Evolutionary conservation across 306 rosid species (phyloP).

Genomic region (Gastrolobium villosum): DNA sequence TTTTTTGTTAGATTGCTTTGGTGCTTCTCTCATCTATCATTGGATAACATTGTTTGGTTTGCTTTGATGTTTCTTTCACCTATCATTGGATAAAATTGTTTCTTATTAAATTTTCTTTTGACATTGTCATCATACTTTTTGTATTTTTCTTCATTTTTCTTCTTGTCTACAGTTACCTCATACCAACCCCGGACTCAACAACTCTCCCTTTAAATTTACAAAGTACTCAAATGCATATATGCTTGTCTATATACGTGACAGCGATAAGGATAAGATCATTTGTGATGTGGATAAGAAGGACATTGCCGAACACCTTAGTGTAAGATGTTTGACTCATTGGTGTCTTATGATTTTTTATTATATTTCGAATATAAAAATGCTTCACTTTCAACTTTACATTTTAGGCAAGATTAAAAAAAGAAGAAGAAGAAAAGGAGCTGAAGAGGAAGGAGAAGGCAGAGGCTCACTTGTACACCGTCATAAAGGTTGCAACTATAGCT

Average conservation of each 20-base stretch:
- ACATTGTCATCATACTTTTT: background rate
- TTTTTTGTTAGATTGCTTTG: background rate
- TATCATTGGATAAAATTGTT: background rate
- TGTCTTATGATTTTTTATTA: conserved; percentile 29
- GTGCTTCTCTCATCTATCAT: background rate
- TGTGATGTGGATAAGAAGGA: conserved; percentile 90
- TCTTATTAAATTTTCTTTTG: background rate
- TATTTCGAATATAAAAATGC: conserved; percentile 21
- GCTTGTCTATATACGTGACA: conserved; percentile 95
- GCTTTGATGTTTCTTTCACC: conserved; percentile 17
- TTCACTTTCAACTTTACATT: conserved; percentile 37
- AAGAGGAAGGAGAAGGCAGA: conserved; percentile 90
- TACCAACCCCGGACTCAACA: conserved; percentile 89
- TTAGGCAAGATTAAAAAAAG: conserved; percentile 86
- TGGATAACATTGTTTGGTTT: conserved; percentile 1
- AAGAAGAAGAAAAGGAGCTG: conserved; percentile 88
- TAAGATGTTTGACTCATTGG: conserved; percentile 49
- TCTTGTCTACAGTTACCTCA: conserved; percentile 73
- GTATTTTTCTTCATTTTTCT: conserved; percentile 26
- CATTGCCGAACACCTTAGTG: conserved; percentile 89
- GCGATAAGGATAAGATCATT: conserved; percentile 89
- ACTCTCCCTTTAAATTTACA: conserved; percentile 88
- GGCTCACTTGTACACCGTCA: conserved; percentile 86
- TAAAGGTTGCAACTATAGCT: conserved; percentile 64
- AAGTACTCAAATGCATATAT: conserved; percentile 93